Conservation (phyloP, 345 rosid genomes). For the Microthlaspi erraticum region DNA sequence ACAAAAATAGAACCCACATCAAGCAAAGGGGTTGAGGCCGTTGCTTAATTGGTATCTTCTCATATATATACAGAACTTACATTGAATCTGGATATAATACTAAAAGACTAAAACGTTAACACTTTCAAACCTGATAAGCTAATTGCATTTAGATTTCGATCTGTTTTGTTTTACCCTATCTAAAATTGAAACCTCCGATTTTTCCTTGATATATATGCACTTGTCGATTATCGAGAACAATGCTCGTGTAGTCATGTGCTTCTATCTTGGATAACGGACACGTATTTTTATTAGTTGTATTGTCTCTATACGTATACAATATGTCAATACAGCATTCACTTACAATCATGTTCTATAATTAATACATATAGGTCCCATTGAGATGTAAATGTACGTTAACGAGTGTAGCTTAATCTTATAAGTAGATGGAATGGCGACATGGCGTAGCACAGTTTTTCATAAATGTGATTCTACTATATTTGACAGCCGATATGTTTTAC, state of each 20-base stretch:
- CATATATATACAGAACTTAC: background rate
- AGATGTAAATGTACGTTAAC: conserved; percentile 7
- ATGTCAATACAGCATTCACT: conserved; percentile 6
- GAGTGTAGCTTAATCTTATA: background rate
- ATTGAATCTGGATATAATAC: conserved; percentile 1
- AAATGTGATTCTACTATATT: background rate
- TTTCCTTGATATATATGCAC: conserved; percentile 18
- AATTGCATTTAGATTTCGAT: background rate
- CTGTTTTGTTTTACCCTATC: background rate
- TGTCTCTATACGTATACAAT: conserved; percentile 19
- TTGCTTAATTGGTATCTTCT: background rate
- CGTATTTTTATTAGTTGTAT: background rate
- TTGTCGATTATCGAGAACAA: conserved; percentile 1
- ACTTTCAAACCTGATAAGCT: background rate
- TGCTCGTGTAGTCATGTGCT: conserved; percentile 13
- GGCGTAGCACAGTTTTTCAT: too few species aligned
- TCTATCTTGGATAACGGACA: conserved; percentile 25
- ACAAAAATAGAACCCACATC: background rate
- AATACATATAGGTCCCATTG: conserved; percentile 1
- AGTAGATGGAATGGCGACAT: too few species aligned
- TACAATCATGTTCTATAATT: background rate
- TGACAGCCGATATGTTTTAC: background rate
- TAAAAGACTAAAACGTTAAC: background rate
- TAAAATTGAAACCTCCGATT: background rate
- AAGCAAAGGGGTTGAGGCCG: too few species aligned